Evolutionary conservation across 495 filamentous ascomycete species (phyloP).

Genomic region (Halenospora varia): DNA sequence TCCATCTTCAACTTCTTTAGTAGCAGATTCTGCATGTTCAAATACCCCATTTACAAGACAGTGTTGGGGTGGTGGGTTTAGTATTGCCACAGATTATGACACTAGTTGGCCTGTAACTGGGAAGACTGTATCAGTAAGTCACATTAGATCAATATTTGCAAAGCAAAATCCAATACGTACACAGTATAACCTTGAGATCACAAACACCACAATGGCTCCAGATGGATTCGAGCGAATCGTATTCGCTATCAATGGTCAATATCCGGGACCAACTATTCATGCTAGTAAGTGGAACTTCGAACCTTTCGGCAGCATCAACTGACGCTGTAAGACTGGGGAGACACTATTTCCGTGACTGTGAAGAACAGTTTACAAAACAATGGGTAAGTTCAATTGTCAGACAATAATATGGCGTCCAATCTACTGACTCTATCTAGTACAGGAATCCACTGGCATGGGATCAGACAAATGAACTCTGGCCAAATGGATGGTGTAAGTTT

Average conservation of each 20-base stretch:
- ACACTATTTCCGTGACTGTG: slow-evolving; percentile 49
- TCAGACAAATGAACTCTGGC: slow-evolving; percentile 33
- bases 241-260: slow-evolving; percentile 37
- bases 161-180: too few relatives aligned
- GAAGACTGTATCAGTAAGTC: slow-evolving; percentile 28
- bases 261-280: slow-evolving; percentile 36
- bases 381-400: slow-evolving; percentile 18
- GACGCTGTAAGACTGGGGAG: slow-evolving; percentile 20
- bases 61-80: slow-evolving; percentile 28
- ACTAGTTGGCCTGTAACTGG: slow-evolving; percentile 50
- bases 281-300: slow-evolving; percentile 12
- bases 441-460: slow-evolving; percentile 51
- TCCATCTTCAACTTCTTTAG: neutral
- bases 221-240: slow-evolving; percentile 40
- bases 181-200: slow-evolving; percentile 37
- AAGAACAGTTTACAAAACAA: slow-evolving; percentile 37
- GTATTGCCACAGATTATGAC: slow-evolving; percentile 30
- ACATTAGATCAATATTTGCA: neutral
- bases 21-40: slow-evolving; percentile 16
- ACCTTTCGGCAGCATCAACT: neutral
- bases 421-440: neutral
- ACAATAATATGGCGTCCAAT: too few relatives aligned
- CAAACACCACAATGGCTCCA: slow-evolving; percentile 38
- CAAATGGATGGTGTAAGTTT: slow-evolving; percentile 31
- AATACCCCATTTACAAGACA: slow-evolving; percentile 34